These are phyloP conservation scores for Galeopsis tetrahit DNA, from an alignment of 257 asterid species.

Conservation along the genomic window DNA sequence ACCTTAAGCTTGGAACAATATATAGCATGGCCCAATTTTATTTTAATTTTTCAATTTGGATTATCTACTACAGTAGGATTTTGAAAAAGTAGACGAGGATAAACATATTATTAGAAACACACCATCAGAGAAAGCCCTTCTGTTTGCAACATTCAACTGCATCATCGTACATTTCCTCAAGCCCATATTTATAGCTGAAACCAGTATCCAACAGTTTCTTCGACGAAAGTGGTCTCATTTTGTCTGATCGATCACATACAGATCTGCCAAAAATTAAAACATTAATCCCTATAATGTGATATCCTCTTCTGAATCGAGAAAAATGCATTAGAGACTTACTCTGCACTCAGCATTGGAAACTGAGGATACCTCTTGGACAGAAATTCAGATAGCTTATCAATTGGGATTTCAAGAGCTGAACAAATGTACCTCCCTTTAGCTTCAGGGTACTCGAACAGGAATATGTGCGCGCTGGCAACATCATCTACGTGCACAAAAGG, in stretches of 20 bases:
- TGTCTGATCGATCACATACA: neutral
- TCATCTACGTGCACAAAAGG: conserved; percentile 41
- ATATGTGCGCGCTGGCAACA: conserved; percentile 49
- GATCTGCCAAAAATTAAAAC: conserved; percentile 5
- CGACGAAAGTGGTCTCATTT: conserved; percentile 27
- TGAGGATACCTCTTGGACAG: conserved; percentile 36
- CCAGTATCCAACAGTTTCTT: conserved; percentile 57
- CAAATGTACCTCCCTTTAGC: conserved; percentile 62
- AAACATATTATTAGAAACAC: neutral
- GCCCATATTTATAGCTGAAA: conserved; percentile 46
- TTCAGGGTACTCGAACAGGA: conserved; percentile 39
- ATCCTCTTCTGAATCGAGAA: neutral
- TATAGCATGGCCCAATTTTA: too few species aligned
- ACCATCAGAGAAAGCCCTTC: conserved; percentile 41
- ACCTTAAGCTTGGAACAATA: too few species aligned
- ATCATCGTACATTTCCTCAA: conserved; percentile 58
- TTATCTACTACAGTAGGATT: too few species aligned
- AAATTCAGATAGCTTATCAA: conserved; percentile 42
- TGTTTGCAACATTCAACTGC: conserved; percentile 54
- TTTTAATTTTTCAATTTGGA: too few species aligned
- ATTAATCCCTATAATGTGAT: neutral
- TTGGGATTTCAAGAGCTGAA: conserved; percentile 41
- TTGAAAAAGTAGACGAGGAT: too few species aligned
- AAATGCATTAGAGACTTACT: conserved; percentile 25
- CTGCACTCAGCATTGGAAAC: conserved; percentile 11